Conservation (phyloP, 208 protist genomes). For the Crithidia brevicula region DNA sequence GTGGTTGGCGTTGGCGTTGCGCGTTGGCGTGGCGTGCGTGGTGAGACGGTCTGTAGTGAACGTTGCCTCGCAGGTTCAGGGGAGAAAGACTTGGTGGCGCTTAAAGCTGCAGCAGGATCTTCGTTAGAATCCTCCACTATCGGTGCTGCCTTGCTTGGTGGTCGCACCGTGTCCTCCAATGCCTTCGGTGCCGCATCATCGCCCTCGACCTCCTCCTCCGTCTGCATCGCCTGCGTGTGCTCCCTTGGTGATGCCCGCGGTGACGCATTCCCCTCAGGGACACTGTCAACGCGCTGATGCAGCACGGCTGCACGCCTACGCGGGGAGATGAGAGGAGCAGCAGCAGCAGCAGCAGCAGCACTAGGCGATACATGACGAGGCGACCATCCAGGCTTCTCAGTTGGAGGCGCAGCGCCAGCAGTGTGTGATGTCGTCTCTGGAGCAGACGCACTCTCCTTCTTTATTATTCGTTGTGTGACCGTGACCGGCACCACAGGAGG, state of each 20-base stretch:
- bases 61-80: neutral
- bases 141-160: too few species aligned
- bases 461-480: neutral
- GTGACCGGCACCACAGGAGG: neutral
- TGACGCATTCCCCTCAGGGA: too few species aligned
- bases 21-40: neutral
- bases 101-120: too few species aligned
- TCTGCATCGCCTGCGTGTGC: too few species aligned
- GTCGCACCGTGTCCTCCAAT: neutral
- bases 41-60: neutral
- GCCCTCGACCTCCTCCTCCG: too few species aligned
- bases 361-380: neutral
- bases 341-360: neutral
- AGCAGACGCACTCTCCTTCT: neutral
- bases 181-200: neutral
- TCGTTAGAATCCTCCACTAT: too few species aligned
- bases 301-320: neutral
- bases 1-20: neutral
- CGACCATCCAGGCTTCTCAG: neutral
- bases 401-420: too few species aligned
- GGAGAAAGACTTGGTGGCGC: too few species aligned
- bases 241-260: too few species aligned
- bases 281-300: too few species aligned
- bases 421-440: too few species aligned
- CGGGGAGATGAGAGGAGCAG: neutral